These are phyloP conservation scores for Tillandsia leiboldiana DNA, from an alignment of 176 grass and related monocot species.

Conservation along the genomic window DNA sequence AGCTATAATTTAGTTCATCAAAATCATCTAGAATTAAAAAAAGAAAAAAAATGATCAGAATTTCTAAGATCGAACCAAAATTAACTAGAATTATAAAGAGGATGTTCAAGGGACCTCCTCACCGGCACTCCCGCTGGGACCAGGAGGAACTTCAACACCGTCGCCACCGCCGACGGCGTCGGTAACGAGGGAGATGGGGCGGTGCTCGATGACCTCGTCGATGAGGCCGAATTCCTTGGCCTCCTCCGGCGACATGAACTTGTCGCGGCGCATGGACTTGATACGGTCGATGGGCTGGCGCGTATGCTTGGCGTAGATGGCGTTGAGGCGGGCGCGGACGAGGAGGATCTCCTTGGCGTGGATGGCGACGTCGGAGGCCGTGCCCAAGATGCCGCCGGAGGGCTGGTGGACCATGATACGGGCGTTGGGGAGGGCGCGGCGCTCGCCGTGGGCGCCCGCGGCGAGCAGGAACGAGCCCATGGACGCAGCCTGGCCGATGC, in stretches of 20 bases:
- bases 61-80: neutral
- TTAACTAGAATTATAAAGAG: neutral
- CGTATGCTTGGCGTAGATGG: constrained; percentile 78
- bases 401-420: constrained; percentile 97
- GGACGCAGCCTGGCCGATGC: constrained; percentile 85
- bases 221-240: constrained; percentile 74
- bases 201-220: constrained; percentile 79
- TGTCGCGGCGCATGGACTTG: constrained; percentile 79
- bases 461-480: constrained; percentile 93
- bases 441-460: constrained; percentile 67
- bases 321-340: constrained; percentile 71
- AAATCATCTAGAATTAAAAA: neutral
- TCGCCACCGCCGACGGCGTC: constrained; percentile 22
- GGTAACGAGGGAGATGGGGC: constrained; percentile 44
- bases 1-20: neutral
- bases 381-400: constrained; percentile 58
- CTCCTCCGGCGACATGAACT: constrained; percentile 88
- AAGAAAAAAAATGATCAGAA: neutral
- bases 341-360: constrained; percentile 93
- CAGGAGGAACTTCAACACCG: neutral
- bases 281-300: constrained; percentile 42
- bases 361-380: constrained; percentile 75
- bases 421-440: constrained; percentile 78
- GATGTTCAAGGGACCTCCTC: constrained; percentile 29
- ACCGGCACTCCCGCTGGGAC: constrained; percentile 21